Evolutionary conservation across 2,329 filamentous ascomycete genomes (phyloP), one percentile per base, ranked within the genome.

Genomic region (Colletotrichum acutatum): DNA sequence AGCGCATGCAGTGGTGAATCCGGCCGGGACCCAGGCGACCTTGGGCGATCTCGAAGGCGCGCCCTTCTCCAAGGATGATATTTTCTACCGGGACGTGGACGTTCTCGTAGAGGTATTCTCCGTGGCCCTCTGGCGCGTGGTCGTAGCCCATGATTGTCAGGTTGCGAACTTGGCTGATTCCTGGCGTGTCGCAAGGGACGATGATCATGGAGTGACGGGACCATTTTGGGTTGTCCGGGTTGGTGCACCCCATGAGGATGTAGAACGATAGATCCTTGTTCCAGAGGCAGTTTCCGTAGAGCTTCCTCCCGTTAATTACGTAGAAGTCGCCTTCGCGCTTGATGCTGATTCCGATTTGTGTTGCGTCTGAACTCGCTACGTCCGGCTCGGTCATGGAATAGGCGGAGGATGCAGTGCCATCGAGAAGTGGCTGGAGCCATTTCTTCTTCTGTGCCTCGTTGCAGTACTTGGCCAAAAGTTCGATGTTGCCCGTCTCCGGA

Each of bases 321-420:
- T 96, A 98, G 78, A 96, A 90, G 79, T 97, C 90, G 9, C 95
- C 96, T 75, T 98, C 95, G 69, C 90, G 91, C 76, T 86, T 89
- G 81, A 99, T 98, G 71, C 88, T 89, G 81, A 99, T 87, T 84
- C 95, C 88, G 76, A 98, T 98, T 81, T 98, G 98, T 66, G 92
- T 97, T 5, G 97, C 97, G 86, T 98, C 96, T 56, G 93, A 95
- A 26, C 93, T 95, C 7, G 95, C 95, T 53, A 97, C 89, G 78
- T 95, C 92, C 5, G 95, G 94, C 86, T 98, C 95, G 2, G 95
- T 98, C 95, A 98, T 98, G 77, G 97, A 86, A 84, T 98, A 98
- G 5, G 95, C 95, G 46, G 94, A 97, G 65, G 95, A 90, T 77
- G 97, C 97, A 85, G 94, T 88, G 76, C 95, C 95, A 7, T 95